Evolutionary conservation across 2,329 filamentous ascomycete genomes (phyloP).

Genomic region (Escovopsis sp.): DNA sequence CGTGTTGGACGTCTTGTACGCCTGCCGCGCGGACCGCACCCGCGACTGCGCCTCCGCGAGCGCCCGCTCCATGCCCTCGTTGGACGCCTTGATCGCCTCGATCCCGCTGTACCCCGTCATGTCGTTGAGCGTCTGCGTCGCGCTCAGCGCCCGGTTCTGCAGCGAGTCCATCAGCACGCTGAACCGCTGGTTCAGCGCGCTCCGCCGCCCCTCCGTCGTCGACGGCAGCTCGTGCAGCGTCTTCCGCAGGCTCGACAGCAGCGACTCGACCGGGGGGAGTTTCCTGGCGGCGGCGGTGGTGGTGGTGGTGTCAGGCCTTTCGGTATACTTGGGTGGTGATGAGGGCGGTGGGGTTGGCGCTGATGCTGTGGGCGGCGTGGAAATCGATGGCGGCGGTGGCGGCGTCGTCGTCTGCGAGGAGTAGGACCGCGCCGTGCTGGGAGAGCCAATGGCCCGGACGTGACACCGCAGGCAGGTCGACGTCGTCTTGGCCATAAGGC

Average conservation of each 20-base stretch:
- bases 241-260: background rate
- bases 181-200: constrained; percentile 19
- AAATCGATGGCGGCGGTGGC: too few relatives aligned
- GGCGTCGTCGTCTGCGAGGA: constrained; percentile 12
- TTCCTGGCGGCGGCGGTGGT: background rate
- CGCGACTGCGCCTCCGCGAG: constrained; percentile 45
- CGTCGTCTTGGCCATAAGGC: background rate
- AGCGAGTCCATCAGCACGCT: constrained; percentile 67
- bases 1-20: constrained; percentile 71
- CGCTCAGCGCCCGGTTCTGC: constrained; percentile 70
- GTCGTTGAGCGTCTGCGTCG: constrained; percentile 80
- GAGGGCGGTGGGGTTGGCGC: too few relatives aligned
- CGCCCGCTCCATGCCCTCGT: constrained; percentile 48
- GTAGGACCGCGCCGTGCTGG: constrained; percentile 9
- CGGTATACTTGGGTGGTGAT: constrained; percentile 8
- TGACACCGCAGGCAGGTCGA: constrained; percentile 10
- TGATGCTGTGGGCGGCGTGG: too few relatives aligned
- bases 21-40: constrained; percentile 57
- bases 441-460: constrained; percentile 10
- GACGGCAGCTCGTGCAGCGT: constrained; percentile 17
- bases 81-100: constrained; percentile 68
- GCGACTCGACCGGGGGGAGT: background rate
- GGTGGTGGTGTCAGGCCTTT: background rate
- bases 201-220: constrained; percentile 18
- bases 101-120: constrained; percentile 91